Percentiles rank a stretch among this genome's conserved stretches.
These are phyloP conservation scores for Phialophora tarda DNA, from an alignment of 2,329 filamentous ascomycete genomes.

Conservation along the genomic window DNA sequence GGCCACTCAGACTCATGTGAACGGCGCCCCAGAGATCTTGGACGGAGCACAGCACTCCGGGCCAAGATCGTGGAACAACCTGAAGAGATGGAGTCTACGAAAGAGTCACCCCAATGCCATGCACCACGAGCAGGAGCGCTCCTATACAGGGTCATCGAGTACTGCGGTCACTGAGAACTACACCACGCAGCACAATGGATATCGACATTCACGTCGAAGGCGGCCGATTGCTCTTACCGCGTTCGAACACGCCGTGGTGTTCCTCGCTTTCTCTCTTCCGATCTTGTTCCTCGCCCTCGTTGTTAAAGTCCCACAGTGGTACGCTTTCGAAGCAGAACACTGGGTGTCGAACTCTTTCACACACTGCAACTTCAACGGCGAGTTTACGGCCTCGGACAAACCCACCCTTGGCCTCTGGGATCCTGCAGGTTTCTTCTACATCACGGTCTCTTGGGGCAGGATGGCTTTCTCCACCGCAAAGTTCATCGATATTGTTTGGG, in stretches of 20 bases:
- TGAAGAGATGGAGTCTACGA: conserved; percentile 16
- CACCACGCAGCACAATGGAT: not conserved
- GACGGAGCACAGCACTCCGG: conserved; percentile 16
- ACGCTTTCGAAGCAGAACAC: conserved; percentile 19
- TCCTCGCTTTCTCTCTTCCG: conserved; percentile 29
- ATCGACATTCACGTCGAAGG: not conserved
- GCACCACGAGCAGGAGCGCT: conserved; percentile 5
- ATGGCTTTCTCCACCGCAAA: conserved; percentile 45
- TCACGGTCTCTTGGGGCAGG: conserved; percentile 32
- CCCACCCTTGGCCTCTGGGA: conserved; percentile 32
- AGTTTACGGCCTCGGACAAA: conserved; percentile 23
- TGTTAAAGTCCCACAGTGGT: conserved; percentile 19
- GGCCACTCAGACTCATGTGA: not conserved
- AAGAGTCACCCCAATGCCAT: conserved; percentile 6
- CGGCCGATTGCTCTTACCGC: not conserved
- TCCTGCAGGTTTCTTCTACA: conserved; percentile 30
- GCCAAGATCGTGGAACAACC: conserved; percentile 18
- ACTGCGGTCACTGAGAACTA: not conserved
- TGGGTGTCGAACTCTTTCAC: conserved; percentile 27
- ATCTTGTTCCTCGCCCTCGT: conserved; percentile 25
- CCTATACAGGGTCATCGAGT: not conserved
- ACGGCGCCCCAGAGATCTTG: conserved; percentile 17
- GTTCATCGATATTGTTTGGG: conserved; percentile 46
- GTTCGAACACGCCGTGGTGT: conserved; percentile 15
- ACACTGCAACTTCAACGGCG: conserved; percentile 33